Percentiles rank a stretch among this genome's conserved stretches.
These are phyloP conservation scores for Talaromyces amestolkiae DNA, from an alignment of 2,329 filamentous ascomycete genomes.

Conservation along the genomic window DNA sequence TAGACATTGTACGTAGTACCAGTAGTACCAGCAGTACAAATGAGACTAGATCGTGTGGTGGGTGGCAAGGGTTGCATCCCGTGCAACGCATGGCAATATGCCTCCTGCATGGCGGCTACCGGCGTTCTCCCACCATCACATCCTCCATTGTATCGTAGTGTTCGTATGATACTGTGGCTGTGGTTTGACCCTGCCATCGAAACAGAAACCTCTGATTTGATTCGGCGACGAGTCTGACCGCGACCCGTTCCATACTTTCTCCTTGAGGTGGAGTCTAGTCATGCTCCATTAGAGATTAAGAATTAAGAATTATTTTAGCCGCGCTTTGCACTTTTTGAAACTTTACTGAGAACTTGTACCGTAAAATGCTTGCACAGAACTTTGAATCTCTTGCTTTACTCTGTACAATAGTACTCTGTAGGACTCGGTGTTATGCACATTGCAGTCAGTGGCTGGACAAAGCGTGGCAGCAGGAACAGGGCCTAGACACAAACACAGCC, in stretches of 20 bases:
- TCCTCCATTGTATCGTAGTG: neutral
- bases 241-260: neutral
- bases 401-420: neutral
- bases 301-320: conserved; percentile 1
- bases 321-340: neutral
- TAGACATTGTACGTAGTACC: neutral
- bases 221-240: conserved; percentile 1
- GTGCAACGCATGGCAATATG: neutral
- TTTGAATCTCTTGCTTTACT: neutral
- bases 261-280: neutral
- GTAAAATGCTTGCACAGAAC: neutral
- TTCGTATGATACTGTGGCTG: neutral
- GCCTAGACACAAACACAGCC: neutral
- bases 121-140: neutral
- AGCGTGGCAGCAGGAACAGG: neutral
- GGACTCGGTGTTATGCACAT: neutral
- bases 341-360: neutral
- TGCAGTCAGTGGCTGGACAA: neutral
- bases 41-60: neutral
- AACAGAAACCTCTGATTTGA: neutral
- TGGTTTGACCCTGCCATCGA: neutral
- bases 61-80: neutral
- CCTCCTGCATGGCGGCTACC: neutral
- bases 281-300: neutral
- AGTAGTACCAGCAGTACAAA: too few relatives aligned